Evolutionary conservation across 2,329 filamentous ascomycete species (phyloP).

Genomic region (Penicillium expansum): DNA sequence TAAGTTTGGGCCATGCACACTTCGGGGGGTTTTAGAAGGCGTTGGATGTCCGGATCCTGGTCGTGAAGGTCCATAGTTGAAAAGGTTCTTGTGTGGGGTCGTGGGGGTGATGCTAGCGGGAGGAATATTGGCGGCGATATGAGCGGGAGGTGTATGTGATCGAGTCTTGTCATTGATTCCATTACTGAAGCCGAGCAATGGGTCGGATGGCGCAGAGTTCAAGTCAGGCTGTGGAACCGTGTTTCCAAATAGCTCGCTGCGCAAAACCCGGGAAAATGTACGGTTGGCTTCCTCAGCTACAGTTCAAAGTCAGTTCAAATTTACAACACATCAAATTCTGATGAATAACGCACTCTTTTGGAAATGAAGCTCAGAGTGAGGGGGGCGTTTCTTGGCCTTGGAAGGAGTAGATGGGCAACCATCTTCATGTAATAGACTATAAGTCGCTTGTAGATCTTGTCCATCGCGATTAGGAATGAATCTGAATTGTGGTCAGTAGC

Average conservation of each 20-base stretch:
- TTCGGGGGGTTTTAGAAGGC: conserved; percentile 84
- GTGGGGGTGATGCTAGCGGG: conserved; percentile 78
- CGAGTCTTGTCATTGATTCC: conserved; percentile 63
- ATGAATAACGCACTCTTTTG: conserved; percentile 69
- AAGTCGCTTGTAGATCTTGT: conserved; percentile 89
- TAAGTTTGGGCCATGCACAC: conserved; percentile 80
- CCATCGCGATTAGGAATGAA: conserved; percentile 95
- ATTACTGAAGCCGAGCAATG: conserved; percentile 45
- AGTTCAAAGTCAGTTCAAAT: conserved; percentile 12
- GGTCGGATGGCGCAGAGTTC: conserved; percentile 61
- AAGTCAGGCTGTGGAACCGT: conserved; percentile 79
- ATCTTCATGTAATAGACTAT: conserved; percentile 86
- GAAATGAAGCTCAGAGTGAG: conserved; percentile 88
- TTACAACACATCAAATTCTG: background rate
- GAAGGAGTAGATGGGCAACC: conserved; percentile 90
- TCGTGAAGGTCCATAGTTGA: conserved; percentile 78
- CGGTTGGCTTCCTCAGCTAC: conserved; percentile 88
- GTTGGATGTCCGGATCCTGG: conserved; percentile 80
- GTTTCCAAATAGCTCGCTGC: conserved; percentile 87
- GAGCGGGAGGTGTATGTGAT: conserved; percentile 76
- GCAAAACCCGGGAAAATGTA: conserved; percentile 82
- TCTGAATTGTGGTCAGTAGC: conserved; percentile 47
- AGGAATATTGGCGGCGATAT: conserved; percentile 62
- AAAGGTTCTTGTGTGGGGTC: conserved; percentile 95
- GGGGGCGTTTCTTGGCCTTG: conserved; percentile 76